Percentiles rank a stretch among this genome's conserved stretches.
Evolutionary conservation across 805 yeast species (phyloP).

Genomic region (Isabelozyma rhagii): DNA sequence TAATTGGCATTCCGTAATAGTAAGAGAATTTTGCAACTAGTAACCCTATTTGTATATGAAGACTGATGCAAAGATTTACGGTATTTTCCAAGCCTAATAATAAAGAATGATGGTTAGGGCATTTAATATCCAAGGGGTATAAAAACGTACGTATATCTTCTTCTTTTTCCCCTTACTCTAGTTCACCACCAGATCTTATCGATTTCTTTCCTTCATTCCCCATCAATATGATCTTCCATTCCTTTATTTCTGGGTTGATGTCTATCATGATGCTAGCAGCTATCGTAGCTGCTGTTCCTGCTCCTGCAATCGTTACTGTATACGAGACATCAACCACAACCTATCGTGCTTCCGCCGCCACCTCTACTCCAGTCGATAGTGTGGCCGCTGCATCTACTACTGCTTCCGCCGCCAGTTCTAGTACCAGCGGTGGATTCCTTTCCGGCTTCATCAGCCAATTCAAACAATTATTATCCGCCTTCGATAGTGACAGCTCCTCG

Average conservation of each 20-base stretch:
- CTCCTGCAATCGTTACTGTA: conserved; percentile 23
- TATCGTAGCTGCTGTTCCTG: conserved; percentile 14
- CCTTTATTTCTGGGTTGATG: conserved; percentile 1
- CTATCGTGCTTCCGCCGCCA: conserved; percentile 6
- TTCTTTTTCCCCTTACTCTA: background rate
- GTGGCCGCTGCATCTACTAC: conserved; percentile 2
- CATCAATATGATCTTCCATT: background rate
- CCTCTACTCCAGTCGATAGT: background rate
- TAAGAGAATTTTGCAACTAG: background rate
- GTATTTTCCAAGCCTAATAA: background rate
- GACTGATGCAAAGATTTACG: background rate
- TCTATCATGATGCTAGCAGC: background rate
- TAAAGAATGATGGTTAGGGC: too few relatives aligned
- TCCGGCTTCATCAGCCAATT: background rate
- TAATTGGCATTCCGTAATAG: background rate
- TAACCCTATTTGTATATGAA: background rate
- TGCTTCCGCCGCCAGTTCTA: conserved; percentile 2
- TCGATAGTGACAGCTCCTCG: background rate
- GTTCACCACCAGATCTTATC: background rate
- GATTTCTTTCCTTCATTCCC: background rate
- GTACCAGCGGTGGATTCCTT: background rate
- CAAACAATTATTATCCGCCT: background rate
- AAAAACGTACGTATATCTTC: background rate
- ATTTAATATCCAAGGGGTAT: too few relatives aligned
- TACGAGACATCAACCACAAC: conserved; percentile 14